Evolutionary conservation across 768 basidiomycete species (phyloP).

Genomic region (Lentinula sp.): DNA sequence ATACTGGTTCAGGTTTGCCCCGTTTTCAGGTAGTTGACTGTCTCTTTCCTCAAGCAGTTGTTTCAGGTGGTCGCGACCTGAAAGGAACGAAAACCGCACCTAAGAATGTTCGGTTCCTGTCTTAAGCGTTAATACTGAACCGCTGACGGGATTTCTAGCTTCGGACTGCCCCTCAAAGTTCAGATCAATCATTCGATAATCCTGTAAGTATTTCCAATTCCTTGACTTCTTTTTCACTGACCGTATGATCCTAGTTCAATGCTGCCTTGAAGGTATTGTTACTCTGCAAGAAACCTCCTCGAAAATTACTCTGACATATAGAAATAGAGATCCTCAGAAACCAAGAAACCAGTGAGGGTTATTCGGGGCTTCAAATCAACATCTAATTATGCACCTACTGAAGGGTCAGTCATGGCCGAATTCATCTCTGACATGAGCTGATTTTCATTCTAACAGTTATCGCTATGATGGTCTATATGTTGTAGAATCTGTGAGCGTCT

Average conservation of each 20-base stretch:
- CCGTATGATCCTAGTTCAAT: constrained; percentile 24
- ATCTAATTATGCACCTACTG: constrained; percentile 70
- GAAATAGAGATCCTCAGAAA: constrained; percentile 65
- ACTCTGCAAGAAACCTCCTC: neutral
- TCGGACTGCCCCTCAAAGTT: constrained; percentile 84
- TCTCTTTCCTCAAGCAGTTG: neutral
- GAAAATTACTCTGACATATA: neutral
- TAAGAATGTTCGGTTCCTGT: constrained; percentile 57
- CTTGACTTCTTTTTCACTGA: neutral
- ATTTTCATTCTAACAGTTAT: constrained; percentile 42
- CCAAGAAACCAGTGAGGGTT: constrained; percentile 78
- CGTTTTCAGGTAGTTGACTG: neutral
- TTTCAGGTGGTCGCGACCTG: constrained; percentile 73
- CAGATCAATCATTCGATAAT: constrained; percentile 77
- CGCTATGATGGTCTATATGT: constrained; percentile 87
- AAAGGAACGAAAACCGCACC: constrained; percentile 77
- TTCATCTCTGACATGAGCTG: neutral
- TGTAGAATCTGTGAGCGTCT: constrained; percentile 57
- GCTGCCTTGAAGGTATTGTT: constrained; percentile 2
- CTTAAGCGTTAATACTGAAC: neutral
- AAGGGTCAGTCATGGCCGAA: constrained; percentile 44
- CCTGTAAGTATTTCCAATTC: constrained; percentile 22
- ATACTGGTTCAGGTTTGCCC: constrained; percentile 64
- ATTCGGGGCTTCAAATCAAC: constrained; percentile 77
- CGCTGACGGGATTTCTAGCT: constrained; percentile 38